Evolutionary conservation across 768 basidiomycete species (phyloP).

Genomic region (Mycena latifolia): DNA sequence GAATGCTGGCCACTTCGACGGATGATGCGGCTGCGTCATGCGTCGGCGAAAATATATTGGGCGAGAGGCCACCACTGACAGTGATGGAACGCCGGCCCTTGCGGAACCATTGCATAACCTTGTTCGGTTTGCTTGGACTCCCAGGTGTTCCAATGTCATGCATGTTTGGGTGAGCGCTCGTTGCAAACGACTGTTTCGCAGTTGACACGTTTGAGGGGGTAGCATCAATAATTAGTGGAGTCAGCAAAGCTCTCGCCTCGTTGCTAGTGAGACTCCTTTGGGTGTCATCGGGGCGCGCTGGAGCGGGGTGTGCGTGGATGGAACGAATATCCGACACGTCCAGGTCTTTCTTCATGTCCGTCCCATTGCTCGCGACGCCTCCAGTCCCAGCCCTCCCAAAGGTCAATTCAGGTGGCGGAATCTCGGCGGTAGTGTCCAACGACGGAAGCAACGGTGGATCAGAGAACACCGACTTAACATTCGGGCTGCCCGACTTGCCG

Average conservation of each 20-base stretch:
- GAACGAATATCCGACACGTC: background rate
- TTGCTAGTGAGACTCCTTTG: constrained; percentile 8
- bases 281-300: constrained; percentile 4
- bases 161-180: constrained; percentile 47
- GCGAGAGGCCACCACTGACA: constrained; percentile 18
- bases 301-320: background rate
- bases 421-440: constrained; percentile 27
- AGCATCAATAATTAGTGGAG: constrained; percentile 30
- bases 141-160: constrained; percentile 62
- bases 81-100: constrained; percentile 39
- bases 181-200: constrained; percentile 15
- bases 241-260: constrained; percentile 19
- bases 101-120: constrained; percentile 99
- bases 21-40: constrained; percentile 30
- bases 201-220: constrained; percentile 12
- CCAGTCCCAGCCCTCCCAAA: background rate
- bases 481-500: constrained; percentile 2
- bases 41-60: constrained; percentile 17
- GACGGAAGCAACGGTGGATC: constrained; percentile 20
- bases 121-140: constrained; percentile 87
- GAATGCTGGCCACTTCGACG: constrained; percentile 28
- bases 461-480: constrained; percentile 2
- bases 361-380: background rate
- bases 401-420: background rate
- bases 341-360: too few relatives aligned